Base-by-base conservation (phyloP, 345 rosid species). In the Pseudoturritis turrita region DNA sequence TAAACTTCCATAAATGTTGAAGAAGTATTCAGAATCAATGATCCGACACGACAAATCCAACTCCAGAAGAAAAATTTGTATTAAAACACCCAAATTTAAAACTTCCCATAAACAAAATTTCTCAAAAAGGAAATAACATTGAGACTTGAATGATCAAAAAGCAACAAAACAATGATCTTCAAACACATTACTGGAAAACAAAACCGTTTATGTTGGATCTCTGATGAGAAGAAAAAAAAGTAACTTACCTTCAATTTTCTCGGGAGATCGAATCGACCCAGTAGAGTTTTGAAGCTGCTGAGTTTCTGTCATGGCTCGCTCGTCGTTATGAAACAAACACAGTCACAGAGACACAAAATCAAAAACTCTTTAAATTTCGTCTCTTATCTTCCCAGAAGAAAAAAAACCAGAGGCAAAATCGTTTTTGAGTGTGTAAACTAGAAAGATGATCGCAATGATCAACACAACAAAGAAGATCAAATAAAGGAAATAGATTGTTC, bases 221-320 rank as follows among this genome's bases (percentile, higher is more conserved):
- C 37, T 71, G 43, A 36, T 37, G 50, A 22, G 10, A 15, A 15
- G 12, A 31, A 4, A 23, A 15, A 73, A 46, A 7, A 61, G 29
- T 51, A 65, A 75, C 49, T n/a, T 81, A 89, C 96, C 96, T 84
- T 87, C 84, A 59, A 78, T 76, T 61, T 87, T 84, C 52, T 84
- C 86, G 52, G 82, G 61, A 44, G 92, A 84, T 77, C 71, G 87
- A 83, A 80, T 80, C 25, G 87, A 75, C 47, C 77, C 88, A 63
- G 80, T 85, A 85, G 84, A 77, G 87, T 60, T 85, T 68, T 83
- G 84, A 52, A 81, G 79, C 82, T 83, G 84, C 70, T 81, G 86
- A 71, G 79, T 79, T 74, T 84, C 91, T 3, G 96, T 80, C 96
- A 89, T 89, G 86, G 75, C 83, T 81, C 54, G n/a, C n/a, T n/a